phyloP scores from a whole-genome alignment of 2,329 filamentous ascomycete species.

The Ambrosiella beaveri region DNA sequence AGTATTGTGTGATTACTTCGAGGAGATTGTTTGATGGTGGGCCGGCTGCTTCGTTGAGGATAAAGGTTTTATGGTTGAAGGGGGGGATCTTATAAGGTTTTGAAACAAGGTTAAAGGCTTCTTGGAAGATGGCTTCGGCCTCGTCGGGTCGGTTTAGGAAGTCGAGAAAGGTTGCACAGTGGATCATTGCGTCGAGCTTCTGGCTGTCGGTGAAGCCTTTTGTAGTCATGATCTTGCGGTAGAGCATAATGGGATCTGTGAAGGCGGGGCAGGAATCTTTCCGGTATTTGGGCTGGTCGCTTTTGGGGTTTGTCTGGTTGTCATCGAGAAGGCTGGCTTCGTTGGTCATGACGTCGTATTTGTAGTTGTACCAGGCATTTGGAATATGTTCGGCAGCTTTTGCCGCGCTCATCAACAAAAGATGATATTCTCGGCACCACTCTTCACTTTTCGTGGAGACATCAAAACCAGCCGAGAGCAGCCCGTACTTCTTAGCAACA shows the following conservation, averaged over 20 bases:
- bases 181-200: conserved; percentile 62
- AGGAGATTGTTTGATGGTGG: conserved; percentile 58
- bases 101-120: conserved; percentile 60
- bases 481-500: conserved; percentile 7
- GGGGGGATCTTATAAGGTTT: conserved; percentile 23
- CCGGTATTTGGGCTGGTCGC: conserved; percentile 35
- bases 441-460: conserved; percentile 59
- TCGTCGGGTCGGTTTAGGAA: conserved; percentile 51
- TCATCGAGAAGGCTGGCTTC: conserved; percentile 33
- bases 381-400: conserved; percentile 66
- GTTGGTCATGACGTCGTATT: conserved; percentile 45
- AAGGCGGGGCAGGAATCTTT: conserved; percentile 50
- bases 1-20: conserved; percentile 56
- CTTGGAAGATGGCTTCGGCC: conserved; percentile 54
- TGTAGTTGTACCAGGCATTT: conserved; percentile 47
- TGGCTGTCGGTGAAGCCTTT: conserved; percentile 65
- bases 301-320: conserved; percentile 68
- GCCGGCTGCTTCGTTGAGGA: conserved; percentile 42
- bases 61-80: conserved; percentile 44
- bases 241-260: conserved; percentile 55
- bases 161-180: conserved; percentile 72
- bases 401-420: conserved; percentile 61
- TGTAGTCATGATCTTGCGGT: conserved; percentile 66
- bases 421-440: conserved; percentile 76
- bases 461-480: conserved; percentile 34